These are phyloP conservation scores for Cyberlindnera mississippiensis DNA, from an alignment of 805 yeast species.

Conservation along the genomic window DNA sequence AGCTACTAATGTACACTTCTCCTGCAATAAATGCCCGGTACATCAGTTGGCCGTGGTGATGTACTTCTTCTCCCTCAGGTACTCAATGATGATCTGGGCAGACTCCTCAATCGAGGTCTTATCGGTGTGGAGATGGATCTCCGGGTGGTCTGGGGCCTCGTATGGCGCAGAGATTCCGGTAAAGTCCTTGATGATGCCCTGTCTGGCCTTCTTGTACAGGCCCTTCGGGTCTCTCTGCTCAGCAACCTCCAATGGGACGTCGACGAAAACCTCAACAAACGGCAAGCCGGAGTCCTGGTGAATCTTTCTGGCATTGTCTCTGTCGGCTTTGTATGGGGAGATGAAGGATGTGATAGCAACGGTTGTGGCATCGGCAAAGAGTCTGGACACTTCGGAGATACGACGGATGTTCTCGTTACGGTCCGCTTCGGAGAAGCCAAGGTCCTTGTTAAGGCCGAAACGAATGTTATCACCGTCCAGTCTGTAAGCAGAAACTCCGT, in stretches of 20 bases:
- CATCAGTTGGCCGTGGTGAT: constrained; percentile 10
- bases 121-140: constrained; percentile 75
- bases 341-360: constrained; percentile 89
- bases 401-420: constrained; percentile 94
- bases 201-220: constrained; percentile 92
- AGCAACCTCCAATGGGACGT: constrained; percentile 91
- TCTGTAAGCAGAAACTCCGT: constrained; percentile 74
- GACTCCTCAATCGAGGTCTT: constrained; percentile 73
- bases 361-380: constrained; percentile 89
- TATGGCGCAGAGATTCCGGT: constrained; percentile 96
- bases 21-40: no score
- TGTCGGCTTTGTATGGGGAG: constrained; percentile 83
- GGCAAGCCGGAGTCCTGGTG: constrained; percentile 75
- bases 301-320: constrained; percentile 79
- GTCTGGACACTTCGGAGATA: constrained; percentile 89
- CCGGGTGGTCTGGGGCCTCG: constrained; percentile 86
- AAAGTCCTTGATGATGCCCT: constrained; percentile 89
- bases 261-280: constrained; percentile 86
- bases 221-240: constrained; percentile 98
- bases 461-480: constrained; percentile 93
- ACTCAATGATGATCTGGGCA: constrained; percentile 66
- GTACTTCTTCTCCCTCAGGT: constrained; percentile 49
- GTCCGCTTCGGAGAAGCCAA: constrained; percentile 88
- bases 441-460: constrained; percentile 91
- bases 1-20: neutral